Percentiles rank a stretch among this genome's conserved stretches.
phyloP scores from a whole-genome alignment of 352 stramenopile species.

The Phytophthora europaea region DNA sequence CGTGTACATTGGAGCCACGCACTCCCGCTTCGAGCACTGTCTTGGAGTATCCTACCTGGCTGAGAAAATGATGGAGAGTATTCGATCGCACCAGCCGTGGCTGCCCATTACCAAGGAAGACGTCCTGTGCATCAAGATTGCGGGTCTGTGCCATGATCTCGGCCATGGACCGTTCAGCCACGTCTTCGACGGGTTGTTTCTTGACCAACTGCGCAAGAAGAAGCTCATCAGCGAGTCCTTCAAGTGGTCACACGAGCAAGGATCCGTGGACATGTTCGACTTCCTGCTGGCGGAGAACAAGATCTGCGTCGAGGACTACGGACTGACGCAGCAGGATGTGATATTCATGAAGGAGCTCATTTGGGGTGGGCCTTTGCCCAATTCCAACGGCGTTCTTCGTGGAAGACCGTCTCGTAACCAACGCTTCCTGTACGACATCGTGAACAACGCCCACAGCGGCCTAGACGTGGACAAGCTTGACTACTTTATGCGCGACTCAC shows the following conservation, averaged over 20 bases:
- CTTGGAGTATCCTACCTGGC: conserved; percentile 96
- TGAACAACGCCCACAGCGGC: conserved; percentile 89
- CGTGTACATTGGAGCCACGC: conserved; percentile 91
- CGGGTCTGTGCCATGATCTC: conserved; percentile 83
- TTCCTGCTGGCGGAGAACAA: conserved; percentile 65
- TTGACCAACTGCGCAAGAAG: conserved; percentile 60
- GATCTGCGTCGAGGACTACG: conserved; percentile 67
- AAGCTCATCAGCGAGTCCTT: conserved; percentile 43
- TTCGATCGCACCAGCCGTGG: conserved; percentile 88
- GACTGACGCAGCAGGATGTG: conserved; percentile 59
- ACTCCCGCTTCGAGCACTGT: conserved; percentile 88
- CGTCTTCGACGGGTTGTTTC: conserved; percentile 83
- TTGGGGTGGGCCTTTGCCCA: conserved; percentile 63
- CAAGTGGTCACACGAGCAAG: conserved; percentile 80
- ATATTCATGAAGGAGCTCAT: conserved; percentile 88
- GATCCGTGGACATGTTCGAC: conserved; percentile 82
- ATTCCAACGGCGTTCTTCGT: conserved; percentile 36
- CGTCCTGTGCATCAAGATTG: conserved; percentile 83
- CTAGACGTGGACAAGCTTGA: conserved; percentile 94
- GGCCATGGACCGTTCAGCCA: conserved; percentile 87
- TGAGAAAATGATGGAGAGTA: conserved; percentile 84
- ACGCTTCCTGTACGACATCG: conserved; percentile 90
- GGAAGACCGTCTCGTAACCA: conserved; percentile 56
- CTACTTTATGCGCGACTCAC: conserved; percentile 90
- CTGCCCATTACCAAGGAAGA: conserved; percentile 86